Base-by-base conservation (phyloP, 306 rosid genomes). In the Vigna mungo region DNA sequence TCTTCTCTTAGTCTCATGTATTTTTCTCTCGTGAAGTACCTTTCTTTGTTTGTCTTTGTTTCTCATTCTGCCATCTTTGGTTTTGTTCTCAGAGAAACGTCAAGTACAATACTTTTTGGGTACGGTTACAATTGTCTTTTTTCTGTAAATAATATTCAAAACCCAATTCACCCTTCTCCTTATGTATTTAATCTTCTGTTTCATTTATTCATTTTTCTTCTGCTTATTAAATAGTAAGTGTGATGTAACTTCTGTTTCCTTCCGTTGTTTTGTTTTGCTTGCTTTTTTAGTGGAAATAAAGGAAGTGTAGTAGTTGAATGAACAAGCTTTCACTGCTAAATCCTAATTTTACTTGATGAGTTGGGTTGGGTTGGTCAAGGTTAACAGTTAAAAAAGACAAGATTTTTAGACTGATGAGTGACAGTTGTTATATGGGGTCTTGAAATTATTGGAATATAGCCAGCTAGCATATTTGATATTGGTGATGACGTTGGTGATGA, bases 381-480 rank as follows among this genome's bases (percentile, higher is more conserved):
- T 49, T 39, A 56, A 27, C 58, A 7, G 44, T 44, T 48, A 41
- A 41, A 41, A 56, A 69, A n/a, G 68, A 79, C 78, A 27, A 34
- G 9, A 36, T 56, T 54, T 56, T 76, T 53, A 14, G 68, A 70
- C 72, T 14, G 63, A 48, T 43, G 62, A 37, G 49, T 13, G 52
- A 78, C 78, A 79, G 66, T 75, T 73, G 82, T 82, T 72, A 58
- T 25, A 39, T 76, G 70, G 58, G 71, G 65, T 81, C 32, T 74
- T 70, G 4, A 48, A 46, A 81, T 81, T 75, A 71, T 82, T 74
- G 39, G 54, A 62, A 69, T 71, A 34, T 44, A 76, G 82, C 80
- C 80, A 84, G 78, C 85, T 80, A 41, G 82, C 84, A 49, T 77
- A 51, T 68, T 82, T 72, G 60, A 72, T 66, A 71, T 47, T 9